Conservation (phyloP, 805 yeast species). For the Metschnikowia bowlesiae region DNA sequence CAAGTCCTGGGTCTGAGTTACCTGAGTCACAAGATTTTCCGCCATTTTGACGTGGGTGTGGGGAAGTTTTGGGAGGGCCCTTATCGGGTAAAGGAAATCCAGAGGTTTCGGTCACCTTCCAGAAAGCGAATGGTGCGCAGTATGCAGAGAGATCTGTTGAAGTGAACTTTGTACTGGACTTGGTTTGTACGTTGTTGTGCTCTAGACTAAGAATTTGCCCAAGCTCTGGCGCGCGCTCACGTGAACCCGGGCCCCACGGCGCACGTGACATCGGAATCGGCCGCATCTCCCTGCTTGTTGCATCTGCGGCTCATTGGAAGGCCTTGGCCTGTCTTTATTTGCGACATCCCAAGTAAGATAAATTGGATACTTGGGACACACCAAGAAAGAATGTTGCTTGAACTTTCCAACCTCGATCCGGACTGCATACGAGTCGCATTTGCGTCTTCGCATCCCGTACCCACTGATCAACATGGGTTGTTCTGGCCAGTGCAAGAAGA, state of each 20-base stretch:
- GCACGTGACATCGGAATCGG: neutral
- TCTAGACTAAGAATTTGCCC: constrained; percentile 1
- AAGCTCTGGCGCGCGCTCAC: constrained; percentile 3
- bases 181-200: constrained; percentile 1
- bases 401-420: no score
- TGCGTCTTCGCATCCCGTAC: neutral
- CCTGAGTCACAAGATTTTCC: constrained; percentile 68
- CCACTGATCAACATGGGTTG: constrained; percentile 1
- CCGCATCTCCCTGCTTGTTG: no score
- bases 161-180: neutral
- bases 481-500: constrained; percentile 1
- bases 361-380: no score
- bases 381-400: no score
- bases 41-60: constrained; percentile 23
- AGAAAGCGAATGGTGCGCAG: constrained; percentile 1
- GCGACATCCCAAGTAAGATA: neutral
- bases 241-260: neutral
- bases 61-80: neutral
- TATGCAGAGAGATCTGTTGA: neutral
- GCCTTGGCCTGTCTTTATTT: neutral
- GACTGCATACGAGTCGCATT: neutral
- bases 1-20: constrained; percentile 45
- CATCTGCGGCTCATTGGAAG: no score
- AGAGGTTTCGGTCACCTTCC: constrained; percentile 21
- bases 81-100: neutral